phyloP scores from a whole-genome alignment of 352 stramenopile species.

The Phytopythium litorale region DNA sequence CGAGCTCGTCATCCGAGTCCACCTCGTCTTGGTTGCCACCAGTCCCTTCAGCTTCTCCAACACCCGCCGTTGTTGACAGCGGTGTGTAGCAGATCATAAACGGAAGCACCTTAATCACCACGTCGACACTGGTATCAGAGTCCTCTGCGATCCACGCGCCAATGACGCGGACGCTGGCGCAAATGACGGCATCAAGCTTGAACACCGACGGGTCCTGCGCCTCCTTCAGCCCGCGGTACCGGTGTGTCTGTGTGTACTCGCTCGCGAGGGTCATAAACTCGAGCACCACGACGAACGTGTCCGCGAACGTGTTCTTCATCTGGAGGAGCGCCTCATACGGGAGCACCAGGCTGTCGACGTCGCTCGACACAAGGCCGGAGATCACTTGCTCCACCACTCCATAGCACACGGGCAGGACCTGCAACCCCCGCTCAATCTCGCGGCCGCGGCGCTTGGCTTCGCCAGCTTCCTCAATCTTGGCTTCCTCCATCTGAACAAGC shows the following conservation, averaged over 20 bases:
- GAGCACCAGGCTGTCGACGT: constrained; percentile 36
- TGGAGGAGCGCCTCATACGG: constrained; percentile 70
- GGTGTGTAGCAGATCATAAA: constrained; percentile 82
- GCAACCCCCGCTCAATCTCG: constrained; percentile 52
- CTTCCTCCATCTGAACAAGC: constrained; percentile 65
- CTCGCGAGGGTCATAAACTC: constrained; percentile 62
- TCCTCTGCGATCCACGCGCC: constrained; percentile 84
- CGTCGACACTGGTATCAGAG: constrained; percentile 61
- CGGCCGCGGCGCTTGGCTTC: constrained; percentile 40
- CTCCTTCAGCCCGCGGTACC: constrained; percentile 46
- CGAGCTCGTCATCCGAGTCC: constrained; percentile 67
- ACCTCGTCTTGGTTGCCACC: constrained; percentile 6
- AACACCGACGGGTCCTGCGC: constrained; percentile 26
- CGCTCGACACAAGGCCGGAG: constrained; percentile 49
- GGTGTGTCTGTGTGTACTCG: constrained; percentile 72
- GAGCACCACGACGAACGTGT: constrained; percentile 70
- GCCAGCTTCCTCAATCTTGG: constrained; percentile 36
- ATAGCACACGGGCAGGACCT: constrained; percentile 73
- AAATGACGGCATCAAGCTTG: constrained; percentile 71
- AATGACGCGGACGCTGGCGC: constrained; percentile 69
- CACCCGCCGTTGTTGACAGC: constrained; percentile 15
- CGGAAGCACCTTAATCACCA: constrained; percentile 66
- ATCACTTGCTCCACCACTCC: constrained; percentile 73
- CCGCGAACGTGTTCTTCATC: constrained; percentile 66
- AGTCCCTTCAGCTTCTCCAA: constrained; percentile 12